Percentiles rank a stretch among this genome's conserved stretches.
Evolutionary conservation across 1,284 basidiomycete species (phyloP).

Genomic region (Kwoniella shivajii): DNA sequence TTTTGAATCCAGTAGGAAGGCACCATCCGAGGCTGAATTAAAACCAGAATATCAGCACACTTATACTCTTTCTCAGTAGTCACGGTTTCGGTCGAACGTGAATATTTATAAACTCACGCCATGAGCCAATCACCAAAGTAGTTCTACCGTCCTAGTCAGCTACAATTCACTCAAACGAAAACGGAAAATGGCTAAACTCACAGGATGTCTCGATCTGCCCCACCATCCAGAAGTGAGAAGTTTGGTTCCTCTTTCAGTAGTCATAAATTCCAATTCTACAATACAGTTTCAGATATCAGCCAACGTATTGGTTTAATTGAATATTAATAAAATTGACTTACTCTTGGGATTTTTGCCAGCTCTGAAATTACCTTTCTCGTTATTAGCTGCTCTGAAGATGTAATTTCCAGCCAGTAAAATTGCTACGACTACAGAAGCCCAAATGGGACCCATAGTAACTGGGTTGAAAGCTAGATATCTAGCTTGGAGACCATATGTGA

Average conservation of each 20-base stretch:
- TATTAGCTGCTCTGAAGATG: slow-evolving; percentile 87
- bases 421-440: slow-evolving; percentile 64
- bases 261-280: slow-evolving; percentile 72
- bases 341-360: slow-evolving; percentile 92
- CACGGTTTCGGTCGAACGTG: neutral
- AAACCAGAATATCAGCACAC: neutral
- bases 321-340: slow-evolving; percentile 31
- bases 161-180: slow-evolving; percentile 53
- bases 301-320: neutral
- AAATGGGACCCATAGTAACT: slow-evolving; percentile 72
- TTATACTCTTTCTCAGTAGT: no score
- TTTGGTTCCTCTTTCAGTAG: slow-evolving; percentile 83
- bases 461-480: slow-evolving; percentile 89
- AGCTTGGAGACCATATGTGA: slow-evolving; percentile 90
- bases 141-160: slow-evolving; percentile 56
- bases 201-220: slow-evolving; percentile 88
- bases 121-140: slow-evolving; percentile 66
- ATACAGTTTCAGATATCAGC: slow-evolving; percentile 3
- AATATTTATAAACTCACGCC: slow-evolving; percentile 41
- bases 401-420: slow-evolving; percentile 81
- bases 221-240: slow-evolving; percentile 96
- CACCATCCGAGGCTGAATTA: slow-evolving; percentile 69
- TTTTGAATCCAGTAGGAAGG: slow-evolving; percentile 86
- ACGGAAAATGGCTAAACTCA: slow-evolving; percentile 63
- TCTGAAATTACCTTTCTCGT: slow-evolving; percentile 94